Conservation (phyloP, 2,329 filamentous ascomycete genomes). For the Ascochyta lentis region DNA sequence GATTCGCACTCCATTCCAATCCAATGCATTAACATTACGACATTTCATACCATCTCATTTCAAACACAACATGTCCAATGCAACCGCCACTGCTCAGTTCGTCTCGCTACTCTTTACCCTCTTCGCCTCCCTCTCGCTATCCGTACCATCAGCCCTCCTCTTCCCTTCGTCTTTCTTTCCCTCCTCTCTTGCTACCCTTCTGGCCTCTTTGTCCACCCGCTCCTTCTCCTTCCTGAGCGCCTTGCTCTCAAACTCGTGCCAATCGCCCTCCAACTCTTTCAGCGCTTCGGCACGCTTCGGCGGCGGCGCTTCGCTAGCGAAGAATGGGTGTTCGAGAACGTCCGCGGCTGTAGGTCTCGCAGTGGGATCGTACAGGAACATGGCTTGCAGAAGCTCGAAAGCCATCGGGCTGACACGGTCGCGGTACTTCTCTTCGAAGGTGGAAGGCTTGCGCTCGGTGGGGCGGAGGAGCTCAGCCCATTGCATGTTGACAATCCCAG, state of each 20-base stretch:
- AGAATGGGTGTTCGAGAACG: constrained; percentile 87
- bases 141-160: constrained; percentile 38
- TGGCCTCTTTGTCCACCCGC: constrained; percentile 65
- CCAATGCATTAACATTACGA: background rate
- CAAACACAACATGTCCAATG: background rate
- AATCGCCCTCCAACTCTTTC: constrained; percentile 84
- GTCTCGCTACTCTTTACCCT: constrained; percentile 36
- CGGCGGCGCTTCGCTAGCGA: constrained; percentile 78
- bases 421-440: constrained; percentile 84
- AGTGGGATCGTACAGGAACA: constrained; percentile 89
- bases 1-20: too few relatives aligned
- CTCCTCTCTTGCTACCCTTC: constrained; percentile 47
- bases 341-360: constrained; percentile 84
- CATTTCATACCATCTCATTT: background rate
- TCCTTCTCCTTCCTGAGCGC: constrained; percentile 90
- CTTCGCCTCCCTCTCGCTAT: constrained; percentile 44
- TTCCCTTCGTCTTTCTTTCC: constrained; percentile 44
- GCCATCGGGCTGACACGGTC: constrained; percentile 79
- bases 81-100: background rate
- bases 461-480: constrained; percentile 95
- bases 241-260: constrained; percentile 99
- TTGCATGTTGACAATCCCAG: constrained; percentile 87
- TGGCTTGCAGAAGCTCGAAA: constrained; percentile 79
- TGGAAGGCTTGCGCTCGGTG: constrained; percentile 71
- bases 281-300: constrained; percentile 83